Conservation (phyloP, 352 stramenopile species). For the Pythium sp. region DNA sequence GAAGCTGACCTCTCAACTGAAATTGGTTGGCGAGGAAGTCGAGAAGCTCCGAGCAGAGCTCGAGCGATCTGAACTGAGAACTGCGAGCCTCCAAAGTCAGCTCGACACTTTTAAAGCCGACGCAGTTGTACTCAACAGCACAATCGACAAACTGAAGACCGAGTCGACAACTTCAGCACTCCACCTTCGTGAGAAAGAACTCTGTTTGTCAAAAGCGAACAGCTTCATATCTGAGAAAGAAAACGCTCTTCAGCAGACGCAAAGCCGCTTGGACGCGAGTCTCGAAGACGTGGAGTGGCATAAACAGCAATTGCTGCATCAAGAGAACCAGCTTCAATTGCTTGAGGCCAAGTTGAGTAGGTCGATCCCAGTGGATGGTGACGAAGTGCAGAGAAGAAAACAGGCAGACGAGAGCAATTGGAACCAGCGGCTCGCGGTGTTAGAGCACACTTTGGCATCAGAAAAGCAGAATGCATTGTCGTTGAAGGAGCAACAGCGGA, state of each 20-base stretch:
- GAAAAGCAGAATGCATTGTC: conserved; percentile 39
- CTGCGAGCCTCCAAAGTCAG: background rate
- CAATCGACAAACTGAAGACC: background rate
- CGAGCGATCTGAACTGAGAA: background rate
- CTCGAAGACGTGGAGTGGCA: conserved; percentile 37
- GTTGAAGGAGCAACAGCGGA: conserved; percentile 38
- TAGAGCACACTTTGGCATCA: conserved; percentile 50
- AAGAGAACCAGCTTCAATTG: conserved; percentile 40
- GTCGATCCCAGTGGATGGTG: conserved; percentile 48
- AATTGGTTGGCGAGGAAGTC: conserved; percentile 18
- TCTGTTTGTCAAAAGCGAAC: background rate
- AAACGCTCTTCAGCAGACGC: conserved; percentile 21
- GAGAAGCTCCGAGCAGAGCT: conserved; percentile 23
- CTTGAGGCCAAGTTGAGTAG: conserved; percentile 51
- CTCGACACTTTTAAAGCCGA: conserved; percentile 9
- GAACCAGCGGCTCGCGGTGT: conserved; percentile 48
- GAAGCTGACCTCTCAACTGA: conserved; percentile 20
- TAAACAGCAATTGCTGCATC: conserved; percentile 26
- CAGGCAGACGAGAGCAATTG: conserved; percentile 55
- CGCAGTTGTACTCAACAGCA: background rate
- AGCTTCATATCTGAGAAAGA: conserved; percentile 1
- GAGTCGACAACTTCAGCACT: background rate
- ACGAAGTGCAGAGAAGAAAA: conserved; percentile 34
- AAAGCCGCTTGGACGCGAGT: conserved; percentile 21
- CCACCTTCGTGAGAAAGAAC: background rate